Conservation (phyloP, 495 filamentous ascomycete species). For the Tricharina praecox region DNA sequence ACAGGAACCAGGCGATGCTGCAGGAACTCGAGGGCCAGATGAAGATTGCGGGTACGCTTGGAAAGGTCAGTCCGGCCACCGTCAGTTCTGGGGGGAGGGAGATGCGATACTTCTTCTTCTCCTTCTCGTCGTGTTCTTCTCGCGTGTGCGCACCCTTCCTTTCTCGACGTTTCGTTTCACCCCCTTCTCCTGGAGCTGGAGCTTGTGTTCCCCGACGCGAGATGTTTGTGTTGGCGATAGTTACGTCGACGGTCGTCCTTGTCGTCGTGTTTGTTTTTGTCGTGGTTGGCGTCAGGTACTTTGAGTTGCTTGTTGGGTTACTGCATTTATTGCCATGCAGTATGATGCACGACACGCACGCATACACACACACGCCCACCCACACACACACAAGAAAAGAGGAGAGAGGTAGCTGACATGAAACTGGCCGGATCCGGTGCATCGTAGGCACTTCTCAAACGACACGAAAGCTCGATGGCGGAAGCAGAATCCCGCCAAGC, state of each 20-base stretch:
- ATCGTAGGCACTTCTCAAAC: conserved; percentile 64
- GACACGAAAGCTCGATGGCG: conserved; percentile 83
- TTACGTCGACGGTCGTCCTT: too few species aligned
- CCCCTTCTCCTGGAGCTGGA: too few species aligned
- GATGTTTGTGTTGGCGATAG: too few species aligned
- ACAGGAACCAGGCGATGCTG: conserved; percentile 59
- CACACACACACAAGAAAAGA: conserved; percentile 1
- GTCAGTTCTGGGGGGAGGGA: too few species aligned
- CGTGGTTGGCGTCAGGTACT: too few species aligned
- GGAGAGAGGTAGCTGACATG: too few species aligned
- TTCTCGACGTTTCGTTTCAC: too few species aligned
- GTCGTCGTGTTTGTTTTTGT: too few species aligned
- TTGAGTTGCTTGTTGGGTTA: conserved; percentile 2
- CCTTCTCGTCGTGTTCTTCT: too few species aligned
- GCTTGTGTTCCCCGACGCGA: too few species aligned
- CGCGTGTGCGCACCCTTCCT: too few species aligned
- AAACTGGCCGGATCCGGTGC: not conserved
- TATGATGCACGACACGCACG: conserved; percentile 6
- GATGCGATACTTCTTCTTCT: not conserved
- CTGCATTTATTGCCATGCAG: conserved; percentile 2
- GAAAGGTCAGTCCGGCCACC: conserved; percentile 50
- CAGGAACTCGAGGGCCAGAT: conserved; percentile 74
- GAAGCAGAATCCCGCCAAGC: conserved; percentile 70
- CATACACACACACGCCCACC: conserved; percentile 7
- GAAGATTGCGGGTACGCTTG: conserved; percentile 63